Base-by-base conservation (phyloP, 1,139 yeast species). In the Hansenula anomala region DNA sequence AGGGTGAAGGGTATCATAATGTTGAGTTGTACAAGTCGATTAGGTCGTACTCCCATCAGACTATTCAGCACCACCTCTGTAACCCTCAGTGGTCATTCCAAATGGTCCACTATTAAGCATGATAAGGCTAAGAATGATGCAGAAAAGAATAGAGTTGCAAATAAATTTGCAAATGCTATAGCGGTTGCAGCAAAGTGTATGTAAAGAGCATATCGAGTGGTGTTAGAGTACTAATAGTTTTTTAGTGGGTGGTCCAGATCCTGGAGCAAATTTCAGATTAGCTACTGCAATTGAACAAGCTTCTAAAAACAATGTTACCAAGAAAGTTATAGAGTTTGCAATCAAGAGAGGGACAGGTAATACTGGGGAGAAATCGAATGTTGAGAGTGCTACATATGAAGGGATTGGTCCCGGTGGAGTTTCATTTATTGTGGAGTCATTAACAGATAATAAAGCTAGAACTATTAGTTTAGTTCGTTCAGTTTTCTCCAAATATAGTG, bases 81-180 rank as follows among this genome's bases (percentile, higher is more conserved):
- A 3, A 4, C 18, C 1, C 34, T 32, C 4, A 55, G 55, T 13
- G 96, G 98, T 1, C 98, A 92, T 60, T 83, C 87, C 31, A 92
- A 90, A 62, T 92, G 98, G 98, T 87, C 95, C 33, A 88, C 87
- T 39, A 92, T 92, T 49, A 82, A 89, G 56, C 97, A 89, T 55
- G 95, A 87, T 58, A 92, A 92, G 63, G 95, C 95, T 41, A 87
- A 88, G 48, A 88, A 89, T 56, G 98, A 92, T 61, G 87, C 90
- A 14, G 78, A 75, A 45, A 77, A 78, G 54, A 80, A 88, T 41
- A 75, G 79, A 43, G 70, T 79, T 37, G 81, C 90, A 10, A 83
- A 84, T 49, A 76, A 81, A 52, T 69, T 84, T 54, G 85, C 96
- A 12, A 75, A 77, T 38, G 74, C 79, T 54, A 86, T 92, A 42